Evolutionary conservation across 139 green algal species (phyloP), one percentile per base, ranked within the genome.

Genomic region (Marvania coccoides): DNA sequence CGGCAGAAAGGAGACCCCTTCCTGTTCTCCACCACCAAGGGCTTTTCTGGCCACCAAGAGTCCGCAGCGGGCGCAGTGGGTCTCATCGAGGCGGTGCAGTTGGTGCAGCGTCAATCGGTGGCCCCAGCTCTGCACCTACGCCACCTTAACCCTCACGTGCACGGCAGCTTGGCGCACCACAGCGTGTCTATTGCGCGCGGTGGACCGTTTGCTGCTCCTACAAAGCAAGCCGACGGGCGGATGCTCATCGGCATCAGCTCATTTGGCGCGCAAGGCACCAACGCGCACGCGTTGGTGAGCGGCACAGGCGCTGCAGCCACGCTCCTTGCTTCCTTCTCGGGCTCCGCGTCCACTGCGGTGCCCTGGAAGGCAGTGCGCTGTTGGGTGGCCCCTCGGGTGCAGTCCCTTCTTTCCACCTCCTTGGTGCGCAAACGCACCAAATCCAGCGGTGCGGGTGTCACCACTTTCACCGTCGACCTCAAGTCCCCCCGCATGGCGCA

Each of bases 41-140:
- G 85, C 73, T 48, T 59, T 61, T 51, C 39, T 76, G 90, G 89
- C 5, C 90, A 96, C 78, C 85, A 90, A 23, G 90, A 96, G 74
- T 79, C 87, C 0, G 78, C 77, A 0, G 89, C 90, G 1, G 90
- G 90, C 42, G 65, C 88, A 6, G 70, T 76, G 26, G 89, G 82
- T 26, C 37, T 90, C 1, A 61, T 82, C 57, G 75, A 74, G 31
- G 75, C 70, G 33, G 61, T 39, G 33, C 29, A 39, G 15, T 33
- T 77, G 45, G 57, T 69, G 19, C 57, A 61, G 24, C 29, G 59
- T 4, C 23, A 48, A 5, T 54, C 28, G 15, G 37, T 78, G 33
- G 68, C 79, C 8, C 70, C 75, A 1, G 76, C 76, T 0, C 61
- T 82, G 23, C 78, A 91, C 65, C 63, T 93, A 6, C 51, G 81